Evolutionary conservation across 177 flowering plant genomes (phyloP).

Genomic region (Telopea speciosissima): DNA sequence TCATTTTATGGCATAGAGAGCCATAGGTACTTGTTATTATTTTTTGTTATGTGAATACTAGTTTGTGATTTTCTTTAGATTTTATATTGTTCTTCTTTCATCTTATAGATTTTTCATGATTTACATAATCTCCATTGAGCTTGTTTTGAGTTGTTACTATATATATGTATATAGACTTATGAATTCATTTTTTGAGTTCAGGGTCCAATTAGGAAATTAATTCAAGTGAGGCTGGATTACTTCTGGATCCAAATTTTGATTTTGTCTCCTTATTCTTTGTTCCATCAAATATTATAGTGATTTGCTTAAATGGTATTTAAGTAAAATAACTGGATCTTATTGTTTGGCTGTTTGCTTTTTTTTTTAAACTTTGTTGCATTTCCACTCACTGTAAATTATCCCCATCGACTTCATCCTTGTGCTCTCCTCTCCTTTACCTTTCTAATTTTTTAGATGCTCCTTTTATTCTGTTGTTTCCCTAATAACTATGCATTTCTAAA

Average conservation of each 20-base stretch:
- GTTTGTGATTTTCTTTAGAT: too few relatives aligned
- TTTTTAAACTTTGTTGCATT: too few relatives aligned
- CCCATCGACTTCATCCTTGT: too few relatives aligned
- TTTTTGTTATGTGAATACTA: not conserved
- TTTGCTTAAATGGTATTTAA: not conserved
- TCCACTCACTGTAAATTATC: too few relatives aligned
- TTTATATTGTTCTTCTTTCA: too few relatives aligned
- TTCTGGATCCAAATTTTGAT: not conserved
- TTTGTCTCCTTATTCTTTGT: not conserved
- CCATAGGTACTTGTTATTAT: slow-evolving; percentile 67
- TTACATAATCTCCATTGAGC: too few relatives aligned
- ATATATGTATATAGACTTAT: not conserved
- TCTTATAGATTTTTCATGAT: not conserved
- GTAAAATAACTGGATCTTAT: too few relatives aligned
- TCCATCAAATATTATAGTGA: not conserved
- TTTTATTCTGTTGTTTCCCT: too few relatives aligned
- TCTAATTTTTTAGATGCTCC: not conserved
- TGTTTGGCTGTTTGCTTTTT: too few relatives aligned
- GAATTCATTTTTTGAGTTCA: not conserved
- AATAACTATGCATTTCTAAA: too few relatives aligned
- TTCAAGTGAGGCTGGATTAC: not conserved
- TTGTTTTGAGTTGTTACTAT: not conserved
- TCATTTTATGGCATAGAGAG: slow-evolving; percentile 97
- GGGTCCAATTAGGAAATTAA: not conserved
- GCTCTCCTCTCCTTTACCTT: not conserved